Base-by-base conservation (phyloP, 345 rosid species). In the Anacardium occidentale region DNA sequence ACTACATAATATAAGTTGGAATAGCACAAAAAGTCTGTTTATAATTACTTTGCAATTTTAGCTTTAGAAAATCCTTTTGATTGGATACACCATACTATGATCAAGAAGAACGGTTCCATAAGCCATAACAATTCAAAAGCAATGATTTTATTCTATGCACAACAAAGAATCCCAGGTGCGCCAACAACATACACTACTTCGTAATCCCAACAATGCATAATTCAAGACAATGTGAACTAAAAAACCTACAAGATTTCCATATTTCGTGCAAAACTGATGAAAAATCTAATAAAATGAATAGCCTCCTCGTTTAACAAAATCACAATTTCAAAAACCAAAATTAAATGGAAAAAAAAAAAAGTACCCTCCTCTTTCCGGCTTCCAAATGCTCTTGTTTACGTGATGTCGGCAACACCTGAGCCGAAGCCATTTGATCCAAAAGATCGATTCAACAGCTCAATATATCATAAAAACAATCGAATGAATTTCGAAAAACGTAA, bases 361-460 rank as follows among this genome's bases (percentile, higher is more conserved):
- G 42, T 80, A 95, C 99, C 99, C 91, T 90, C 47, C 96, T 91
- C 62, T 94, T 92, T 70, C 98, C 99, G 75, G 98, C 98, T 77
- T 91, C 89, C 71, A 91, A 85, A 83, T 82, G 97, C 78, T 87
- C 96, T 76, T 88, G 96, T 77, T 89, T 89, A 64, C 90, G 88
- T 3, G 95, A 83, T 68, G 77, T 80, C 52, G 91, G 90, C 81
- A 89, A 82, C 69, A 88, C 95, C 88, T 87, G 97, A 80, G 94
- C 98, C 67, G 98, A 95, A 48, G 99, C 97, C 99, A 95, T 95
- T 76, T 17, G 55, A 69, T 67, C 71, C 52, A 62, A 66, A 58
- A 24, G 65, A 66, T 54, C 20, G 64, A 67, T 68, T 56, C 73
- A 53, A 45, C 3, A 3, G 40, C 71, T 75, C 75, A 73, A 76